Conservation (phyloP, 176 grass and related monocot genomes). For the Saccharum officinarum region DNA sequence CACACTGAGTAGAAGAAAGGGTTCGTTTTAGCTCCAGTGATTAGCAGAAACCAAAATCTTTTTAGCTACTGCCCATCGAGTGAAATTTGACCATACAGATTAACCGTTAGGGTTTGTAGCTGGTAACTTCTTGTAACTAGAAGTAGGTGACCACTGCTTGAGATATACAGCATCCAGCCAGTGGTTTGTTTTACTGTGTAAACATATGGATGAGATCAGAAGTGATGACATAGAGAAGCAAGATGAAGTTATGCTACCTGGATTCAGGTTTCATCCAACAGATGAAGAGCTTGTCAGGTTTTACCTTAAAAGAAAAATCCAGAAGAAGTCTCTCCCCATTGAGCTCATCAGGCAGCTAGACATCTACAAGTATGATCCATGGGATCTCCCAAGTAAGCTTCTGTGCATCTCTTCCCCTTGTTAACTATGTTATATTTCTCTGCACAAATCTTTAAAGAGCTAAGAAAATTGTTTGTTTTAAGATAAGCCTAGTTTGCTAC, state of each 20-base stretch:
- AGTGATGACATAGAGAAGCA: constrained; percentile 79
- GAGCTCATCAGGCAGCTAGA: constrained; percentile 98
- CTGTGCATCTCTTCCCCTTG: neutral
- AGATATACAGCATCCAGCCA: constrained; percentile 17
- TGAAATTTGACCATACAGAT: constrained; percentile 7
- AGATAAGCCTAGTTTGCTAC: neutral
- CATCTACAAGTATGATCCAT: constrained; percentile 99
- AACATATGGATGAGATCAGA: constrained; percentile 72
- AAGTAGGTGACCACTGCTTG: constrained; percentile 27
- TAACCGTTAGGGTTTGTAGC: constrained; percentile 38
- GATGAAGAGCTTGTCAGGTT: constrained; percentile 97
- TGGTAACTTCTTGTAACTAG: constrained; percentile 23
- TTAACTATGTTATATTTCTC: neutral
- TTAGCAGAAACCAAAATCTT: constrained; percentile 23
- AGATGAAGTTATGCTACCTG: constrained; percentile 90
- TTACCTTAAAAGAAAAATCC: constrained; percentile 95
- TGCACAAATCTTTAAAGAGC: constrained; percentile 21
- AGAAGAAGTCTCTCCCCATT: constrained; percentile 87
- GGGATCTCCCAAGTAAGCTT: constrained; percentile 99
- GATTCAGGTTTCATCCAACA: constrained; percentile 97
- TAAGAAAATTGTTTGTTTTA: constrained; percentile 4
- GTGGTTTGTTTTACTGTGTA: constrained; percentile 8
- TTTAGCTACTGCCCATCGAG: constrained; percentile 29
- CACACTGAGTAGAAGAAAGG: neutral
- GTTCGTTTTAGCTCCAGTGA: constrained; percentile 11